These are phyloP conservation scores for Carex myosuroides DNA, from an alignment of 176 grass and related monocot genomes.

Conservation along the genomic window DNA sequence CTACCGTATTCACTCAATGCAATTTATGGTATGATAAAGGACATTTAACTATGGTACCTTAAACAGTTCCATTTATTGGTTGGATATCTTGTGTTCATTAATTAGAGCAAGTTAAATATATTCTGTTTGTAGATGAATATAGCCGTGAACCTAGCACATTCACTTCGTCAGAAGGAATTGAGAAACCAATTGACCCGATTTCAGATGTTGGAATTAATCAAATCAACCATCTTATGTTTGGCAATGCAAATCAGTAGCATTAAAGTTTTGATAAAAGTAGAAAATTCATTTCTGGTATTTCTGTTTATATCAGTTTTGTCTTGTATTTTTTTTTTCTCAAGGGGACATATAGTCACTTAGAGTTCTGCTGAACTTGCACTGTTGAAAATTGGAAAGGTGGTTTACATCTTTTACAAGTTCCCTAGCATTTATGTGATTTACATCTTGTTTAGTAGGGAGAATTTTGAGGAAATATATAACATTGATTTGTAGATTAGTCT, in stretches of 20 bases:
- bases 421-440: too few relatives aligned
- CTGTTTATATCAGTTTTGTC: neutral
- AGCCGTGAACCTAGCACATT: conserved; percentile 21
- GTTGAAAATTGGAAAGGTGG: too few relatives aligned
- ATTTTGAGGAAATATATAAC: neutral
- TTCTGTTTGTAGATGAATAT: conserved; percentile 44
- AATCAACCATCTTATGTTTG: conserved; percentile 41
- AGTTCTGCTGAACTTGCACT: too few relatives aligned
- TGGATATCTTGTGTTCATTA: too few relatives aligned
- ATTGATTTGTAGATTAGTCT: too few relatives aligned
- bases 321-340: too few relatives aligned
- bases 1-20: too few relatives aligned
- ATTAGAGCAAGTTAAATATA: neutral
- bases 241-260: neutral
- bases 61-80: too few relatives aligned
- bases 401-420: too few relatives aligned
- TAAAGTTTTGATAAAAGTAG: neutral
- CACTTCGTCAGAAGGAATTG: conserved; percentile 4
- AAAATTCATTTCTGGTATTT: neutral
- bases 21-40: too few relatives aligned
- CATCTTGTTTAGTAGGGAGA: too few relatives aligned
- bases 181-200: conserved; percentile 43
- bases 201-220: conserved; percentile 35
- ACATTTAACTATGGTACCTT: too few relatives aligned
- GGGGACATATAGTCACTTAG: neutral